Conservation (phyloP, 2,329 filamentous ascomycete genomes). For the Fusarium protoensiforme region DNA sequence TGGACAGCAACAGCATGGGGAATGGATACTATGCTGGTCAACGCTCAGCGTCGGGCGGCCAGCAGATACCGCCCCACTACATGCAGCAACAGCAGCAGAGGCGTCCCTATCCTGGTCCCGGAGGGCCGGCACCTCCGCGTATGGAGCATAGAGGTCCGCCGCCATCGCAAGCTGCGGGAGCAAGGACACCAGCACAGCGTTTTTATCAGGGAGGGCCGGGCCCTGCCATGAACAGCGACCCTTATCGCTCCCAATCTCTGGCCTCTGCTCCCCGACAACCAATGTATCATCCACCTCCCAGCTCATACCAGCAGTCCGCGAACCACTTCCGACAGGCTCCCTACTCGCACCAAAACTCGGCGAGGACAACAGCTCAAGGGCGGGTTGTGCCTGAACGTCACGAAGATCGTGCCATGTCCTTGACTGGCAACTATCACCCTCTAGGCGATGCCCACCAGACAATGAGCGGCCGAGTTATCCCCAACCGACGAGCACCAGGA, state of each 20-base stretch:
- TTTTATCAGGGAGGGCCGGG: conserved; percentile 68
- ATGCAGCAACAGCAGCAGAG: conserved; percentile 59
- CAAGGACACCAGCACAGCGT: conserved; percentile 63
- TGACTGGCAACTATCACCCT: conserved; percentile 79
- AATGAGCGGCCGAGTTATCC: conserved; percentile 92
- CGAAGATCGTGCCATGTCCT: conserved; percentile 94
- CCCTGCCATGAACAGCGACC: conserved; percentile 81
- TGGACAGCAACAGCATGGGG: conserved; percentile 52
- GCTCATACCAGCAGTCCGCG: conserved; percentile 71
- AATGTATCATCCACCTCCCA: conserved; percentile 74
- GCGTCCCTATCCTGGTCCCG: conserved; percentile 58
- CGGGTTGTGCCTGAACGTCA: conserved; percentile 90
- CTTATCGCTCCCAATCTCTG: conserved; percentile 93
- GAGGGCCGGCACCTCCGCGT: conserved; percentile 67
- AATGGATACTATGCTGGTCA: conserved; percentile 66
- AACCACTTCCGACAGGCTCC: conserved; percentile 83
- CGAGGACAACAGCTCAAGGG: conserved; percentile 90
- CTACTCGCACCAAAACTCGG: conserved; percentile 71
- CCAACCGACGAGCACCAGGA: conserved; percentile 68
- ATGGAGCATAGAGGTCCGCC: conserved; percentile 69
- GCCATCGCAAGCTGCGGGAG: conserved; percentile 54
- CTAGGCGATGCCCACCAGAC: conserved; percentile 89
- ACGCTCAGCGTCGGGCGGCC: conserved; percentile 62
- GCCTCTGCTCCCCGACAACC: conserved; percentile 79
- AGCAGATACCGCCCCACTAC: conserved; percentile 58